Evolutionary conservation across 805 yeast genomes (phyloP), one percentile per base, ranked within the genome.

Genomic region (Suhomyces faveliae): DNA sequence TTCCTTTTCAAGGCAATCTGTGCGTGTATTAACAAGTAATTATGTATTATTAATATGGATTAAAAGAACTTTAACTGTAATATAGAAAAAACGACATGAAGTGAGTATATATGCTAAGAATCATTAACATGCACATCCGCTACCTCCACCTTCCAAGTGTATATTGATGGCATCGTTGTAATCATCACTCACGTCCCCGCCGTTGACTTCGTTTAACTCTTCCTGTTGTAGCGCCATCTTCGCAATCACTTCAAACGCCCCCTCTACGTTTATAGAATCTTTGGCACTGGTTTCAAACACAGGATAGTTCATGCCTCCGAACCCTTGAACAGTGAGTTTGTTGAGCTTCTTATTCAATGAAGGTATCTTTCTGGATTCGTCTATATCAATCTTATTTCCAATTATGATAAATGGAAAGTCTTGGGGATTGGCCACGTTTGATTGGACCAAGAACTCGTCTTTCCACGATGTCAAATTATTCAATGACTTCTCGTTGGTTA

Each of bases 201-300:
- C 67, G 57, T 84, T 85, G 60, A 86, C 90, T 50, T 89, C 97
- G 59, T 88, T 88, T 46, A 87, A 85, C 61, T 88, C 96, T 65
- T 90, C 97, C 69, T 92, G 98, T 66, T 90, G 96, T 60, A 92
- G 74, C 0, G 98, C 99, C 72, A 89, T 89, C 60, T 96, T 81
- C 25, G 97, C 97, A 59, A 92, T 88, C 38, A 91, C 96, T 66
- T 94, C 97, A 62, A 92, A 92, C 2, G 98, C 98, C 59, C 87
- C 84, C 62, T 91, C 97, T 29, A 92, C 96, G 58, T 95, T 95
- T 43, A 91, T 88, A 12, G 94, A 90, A 66, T 90, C 97, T 72
- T 92, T 94, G 15, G 99, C 99, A 75, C 94, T 84, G n/a, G 99
- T 92, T 68, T 92, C 96, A 62, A 94, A 92, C 51, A 91, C 83